A percentile compares a stretch with the other conserved stretches of the same genome.
These are phyloP conservation scores for Candida bentonensis DNA, from an alignment of 805 yeast species.

Conservation along the genomic window DNA sequence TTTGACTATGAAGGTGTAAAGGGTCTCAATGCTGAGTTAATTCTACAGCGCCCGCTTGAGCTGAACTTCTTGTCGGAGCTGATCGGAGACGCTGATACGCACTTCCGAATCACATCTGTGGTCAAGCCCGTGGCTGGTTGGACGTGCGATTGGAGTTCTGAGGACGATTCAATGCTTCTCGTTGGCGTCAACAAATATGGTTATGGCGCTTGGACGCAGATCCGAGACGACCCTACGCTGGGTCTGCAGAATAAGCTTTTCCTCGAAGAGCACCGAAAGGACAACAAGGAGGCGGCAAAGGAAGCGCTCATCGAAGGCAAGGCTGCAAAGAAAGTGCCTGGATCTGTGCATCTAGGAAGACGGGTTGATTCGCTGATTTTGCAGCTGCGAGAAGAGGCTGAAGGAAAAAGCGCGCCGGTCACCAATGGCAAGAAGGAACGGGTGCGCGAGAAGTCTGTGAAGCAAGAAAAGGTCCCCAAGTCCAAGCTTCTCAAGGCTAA, in stretches of 20 bases:
- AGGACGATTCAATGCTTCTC: constrained; percentile 75
- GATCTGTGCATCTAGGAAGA: constrained; percentile 82
- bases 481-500: constrained; percentile 4
- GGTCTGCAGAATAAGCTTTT: constrained; percentile 76
- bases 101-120: constrained; percentile 42
- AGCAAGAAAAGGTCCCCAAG: constrained; percentile 13
- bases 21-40: constrained; percentile 79
- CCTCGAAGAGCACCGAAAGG: constrained; percentile 34
- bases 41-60: constrained; percentile 74
- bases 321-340: constrained; percentile 37
- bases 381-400: constrained; percentile 47
- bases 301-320: not conserved
- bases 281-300: constrained; percentile 22
- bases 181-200: constrained; percentile 89
- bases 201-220: constrained; percentile 88
- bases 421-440: not conserved
- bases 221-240: constrained; percentile 88
- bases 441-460: constrained; percentile 9
- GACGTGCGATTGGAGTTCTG: constrained; percentile 74
- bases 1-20: constrained; percentile 83
- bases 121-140: constrained; percentile 83
- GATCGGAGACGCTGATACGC: constrained; percentile 40
- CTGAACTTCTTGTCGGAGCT: constrained; percentile 47
- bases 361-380: constrained; percentile 76
- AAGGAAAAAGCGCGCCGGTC: constrained; percentile 2